Percentiles rank a stretch among this genome's conserved stretches.
These are phyloP conservation scores for Starmerella ratchasimensis DNA, from an alignment of 805 yeast genomes.

Conservation along the genomic window DNA sequence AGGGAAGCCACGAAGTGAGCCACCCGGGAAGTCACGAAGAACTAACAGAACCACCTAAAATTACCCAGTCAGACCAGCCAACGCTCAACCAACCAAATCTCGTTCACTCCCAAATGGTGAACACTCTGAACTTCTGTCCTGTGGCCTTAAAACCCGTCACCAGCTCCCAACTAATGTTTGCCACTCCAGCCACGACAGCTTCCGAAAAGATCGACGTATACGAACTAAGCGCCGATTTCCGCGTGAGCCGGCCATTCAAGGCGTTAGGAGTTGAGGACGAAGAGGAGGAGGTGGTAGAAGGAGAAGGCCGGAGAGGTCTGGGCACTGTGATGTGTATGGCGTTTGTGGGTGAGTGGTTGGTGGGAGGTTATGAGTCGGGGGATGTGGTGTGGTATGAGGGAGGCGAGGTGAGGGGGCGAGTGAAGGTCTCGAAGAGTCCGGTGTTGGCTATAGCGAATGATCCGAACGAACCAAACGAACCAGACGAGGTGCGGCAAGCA, in stretches of 20 bases:
- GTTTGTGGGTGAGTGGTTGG: conserved; percentile 23
- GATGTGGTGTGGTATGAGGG: conserved; percentile 30
- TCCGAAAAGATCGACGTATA: conserved; percentile 57
- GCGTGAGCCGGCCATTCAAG: conserved; percentile 17
- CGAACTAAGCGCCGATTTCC: conserved; percentile 21
- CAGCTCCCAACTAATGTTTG: conserved; percentile 26
- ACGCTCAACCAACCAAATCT: conserved; percentile 21
- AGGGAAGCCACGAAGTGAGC: not conserved
- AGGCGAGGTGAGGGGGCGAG: conserved; percentile 2
- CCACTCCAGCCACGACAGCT: conserved; percentile 50
- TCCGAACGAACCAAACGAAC: too few species aligned
- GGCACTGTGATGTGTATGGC: conserved; percentile 60
- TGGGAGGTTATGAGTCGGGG: conserved; percentile 67
- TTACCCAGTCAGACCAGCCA: not conserved
- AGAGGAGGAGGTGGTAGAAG: conserved; percentile 15
- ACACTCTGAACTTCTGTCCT: conserved; percentile 58
- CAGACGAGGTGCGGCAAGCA: too few species aligned
- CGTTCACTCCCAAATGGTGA: conserved; percentile 47
- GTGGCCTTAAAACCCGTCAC: conserved; percentile 30
- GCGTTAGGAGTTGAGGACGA: conserved; percentile 10
- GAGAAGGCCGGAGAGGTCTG: conserved; percentile 11
- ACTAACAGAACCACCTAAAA: too few species aligned
- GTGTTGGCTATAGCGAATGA: conserved; percentile 23
- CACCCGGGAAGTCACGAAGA: too few species aligned
- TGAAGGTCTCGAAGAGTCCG: conserved; percentile 25